Base-by-base conservation (phyloP, 495 filamentous ascomycete genomes). In the Schizothecium vesticola region DNA sequence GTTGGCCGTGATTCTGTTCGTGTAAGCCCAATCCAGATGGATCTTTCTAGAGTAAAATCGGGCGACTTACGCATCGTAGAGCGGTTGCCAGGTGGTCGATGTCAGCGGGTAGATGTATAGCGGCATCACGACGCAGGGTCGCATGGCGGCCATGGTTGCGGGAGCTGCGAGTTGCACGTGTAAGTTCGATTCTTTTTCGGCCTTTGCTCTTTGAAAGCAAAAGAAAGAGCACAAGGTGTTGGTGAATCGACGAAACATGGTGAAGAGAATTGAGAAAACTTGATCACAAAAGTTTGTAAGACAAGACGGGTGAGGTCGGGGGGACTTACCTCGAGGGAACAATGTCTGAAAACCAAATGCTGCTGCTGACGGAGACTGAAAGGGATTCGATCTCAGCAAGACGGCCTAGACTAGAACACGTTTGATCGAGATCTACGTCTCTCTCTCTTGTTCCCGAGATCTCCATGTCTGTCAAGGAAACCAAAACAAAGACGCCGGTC, bases 91-190 rank as follows among this genome's bases (percentile, higher is more conserved):
- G 31, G 29, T 64, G 22, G 19, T 55, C 16, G 22, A 19, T 16
- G 61, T 36, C 29, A 64, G 22, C 16, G 61, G 61, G 31, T 64
- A 64, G 31, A 64, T 64, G 61, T 64, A 64, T 8, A 64, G 31
- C 28, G 61, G 61, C 61, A 64, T 64, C 29, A 64, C 61, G n/a
- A 64, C 61, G 61, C 61, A 64, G 56, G 56, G 56, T 59, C 56
- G 56, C 21, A 25, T 59, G 22, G 56, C 56, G 21, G 56, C 56
- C 24, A 25, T 59, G 22, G 10, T 59, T 59, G 56, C 56, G 56
- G 43, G 43, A 51, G 43, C 43, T 51, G 56, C 1, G 7, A 25
- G 56, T 25, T 59, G 5, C 56, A 59, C 24, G 56, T 22, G 22
- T 59, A 10, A 59, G 43, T 51, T 19, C 19, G 6, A 0, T 16